Evolutionary conservation across 2,329 filamentous ascomycete genomes (phyloP).

Genomic region (Daldinia sp.): DNA sequence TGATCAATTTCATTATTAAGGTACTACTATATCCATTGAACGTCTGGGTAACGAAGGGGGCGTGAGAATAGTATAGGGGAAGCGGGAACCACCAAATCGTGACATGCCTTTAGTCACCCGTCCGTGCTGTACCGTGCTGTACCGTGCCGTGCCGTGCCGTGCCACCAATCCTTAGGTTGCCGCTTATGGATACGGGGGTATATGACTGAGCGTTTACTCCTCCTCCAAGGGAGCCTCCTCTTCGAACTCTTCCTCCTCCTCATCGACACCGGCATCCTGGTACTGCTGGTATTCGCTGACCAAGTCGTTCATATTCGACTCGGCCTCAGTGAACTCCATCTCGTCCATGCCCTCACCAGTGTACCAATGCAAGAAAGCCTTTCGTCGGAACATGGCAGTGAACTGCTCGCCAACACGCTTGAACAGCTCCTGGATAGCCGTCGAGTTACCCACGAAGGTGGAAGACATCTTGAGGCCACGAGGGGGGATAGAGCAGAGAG

Average conservation of each 20-base stretch:
- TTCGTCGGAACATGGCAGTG: constrained; percentile 99
- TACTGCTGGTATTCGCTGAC: constrained; percentile 99
- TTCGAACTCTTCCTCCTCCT: constrained; percentile 96
- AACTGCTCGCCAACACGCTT: constrained; percentile 99
- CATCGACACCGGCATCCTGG: constrained; percentile 97
- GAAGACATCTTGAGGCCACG: constrained; percentile 99
- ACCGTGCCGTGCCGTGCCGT: constrained; percentile 29
- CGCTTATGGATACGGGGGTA: constrained; percentile 40
- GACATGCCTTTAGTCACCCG: constrained; percentile 35
- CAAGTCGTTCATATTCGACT: constrained; percentile 99
- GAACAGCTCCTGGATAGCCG: constrained; percentile 99
- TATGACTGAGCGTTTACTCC: constrained; percentile 60
- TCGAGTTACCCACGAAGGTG: constrained; percentile 99
- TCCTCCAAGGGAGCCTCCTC: constrained; percentile 82
- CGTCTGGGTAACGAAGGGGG: constrained; percentile 45
- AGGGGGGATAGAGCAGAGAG: constrained; percentile 97
- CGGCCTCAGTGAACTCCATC: constrained; percentile 99
- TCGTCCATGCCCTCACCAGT: constrained; percentile 99
- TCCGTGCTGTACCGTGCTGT: constrained; percentile 28
- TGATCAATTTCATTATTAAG: constrained; percentile 46
- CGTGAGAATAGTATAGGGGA: constrained; percentile 45
- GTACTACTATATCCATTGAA: constrained; percentile 46
- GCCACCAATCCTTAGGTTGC: constrained; percentile 34
- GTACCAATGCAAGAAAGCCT: constrained; percentile 99
- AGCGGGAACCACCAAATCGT: constrained; percentile 39